Evolutionary conservation across 1,284 basidiomycete genomes (phyloP).

Genomic region (Rhizopogon parksii): DNA sequence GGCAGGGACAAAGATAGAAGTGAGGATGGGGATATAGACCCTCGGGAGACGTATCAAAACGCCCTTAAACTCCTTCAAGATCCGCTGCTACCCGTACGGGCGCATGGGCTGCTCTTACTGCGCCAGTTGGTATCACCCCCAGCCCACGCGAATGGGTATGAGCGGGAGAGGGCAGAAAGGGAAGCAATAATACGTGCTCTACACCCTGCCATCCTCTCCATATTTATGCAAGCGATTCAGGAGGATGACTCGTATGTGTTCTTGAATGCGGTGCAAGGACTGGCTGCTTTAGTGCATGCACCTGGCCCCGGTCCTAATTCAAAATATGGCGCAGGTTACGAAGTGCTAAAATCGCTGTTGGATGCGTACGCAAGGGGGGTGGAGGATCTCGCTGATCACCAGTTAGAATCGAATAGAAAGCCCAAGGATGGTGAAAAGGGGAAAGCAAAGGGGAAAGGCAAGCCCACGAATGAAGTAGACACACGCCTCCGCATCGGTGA

Average conservation of each 20-base stretch:
- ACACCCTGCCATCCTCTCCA: constrained; percentile 77
- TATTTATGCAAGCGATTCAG: constrained; percentile 81
- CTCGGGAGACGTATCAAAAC: constrained; percentile 73
- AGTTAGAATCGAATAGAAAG: neutral
- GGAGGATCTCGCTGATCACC: neutral
- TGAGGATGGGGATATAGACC: constrained; percentile 31
- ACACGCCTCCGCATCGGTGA: constrained; percentile 80
- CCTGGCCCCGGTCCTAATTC: constrained; percentile 26
- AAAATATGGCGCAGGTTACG: constrained; percentile 40
- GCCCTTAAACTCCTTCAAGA: constrained; percentile 87
- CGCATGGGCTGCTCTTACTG: constrained; percentile 84
- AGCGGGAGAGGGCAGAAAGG: constrained; percentile 11
- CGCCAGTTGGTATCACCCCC: constrained; percentile 61
- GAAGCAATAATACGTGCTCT: constrained; percentile 44
- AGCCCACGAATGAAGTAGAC: constrained; percentile 54
- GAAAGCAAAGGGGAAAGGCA: neutral
- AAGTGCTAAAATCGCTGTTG: constrained; percentile 63
- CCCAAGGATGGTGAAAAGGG: neutral
- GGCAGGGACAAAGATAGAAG: constrained; percentile 22
- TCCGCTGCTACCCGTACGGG: constrained; percentile 90
- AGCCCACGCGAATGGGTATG: constrained; percentile 10
- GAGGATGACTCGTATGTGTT: constrained; percentile 96
- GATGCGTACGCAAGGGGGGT: constrained; percentile 55
- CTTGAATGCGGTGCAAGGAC: constrained; percentile 86
- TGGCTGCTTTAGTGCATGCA: constrained; percentile 75